Conservation (phyloP, 768 basidiomycete species). For the Lactifluus piperatus region DNA sequence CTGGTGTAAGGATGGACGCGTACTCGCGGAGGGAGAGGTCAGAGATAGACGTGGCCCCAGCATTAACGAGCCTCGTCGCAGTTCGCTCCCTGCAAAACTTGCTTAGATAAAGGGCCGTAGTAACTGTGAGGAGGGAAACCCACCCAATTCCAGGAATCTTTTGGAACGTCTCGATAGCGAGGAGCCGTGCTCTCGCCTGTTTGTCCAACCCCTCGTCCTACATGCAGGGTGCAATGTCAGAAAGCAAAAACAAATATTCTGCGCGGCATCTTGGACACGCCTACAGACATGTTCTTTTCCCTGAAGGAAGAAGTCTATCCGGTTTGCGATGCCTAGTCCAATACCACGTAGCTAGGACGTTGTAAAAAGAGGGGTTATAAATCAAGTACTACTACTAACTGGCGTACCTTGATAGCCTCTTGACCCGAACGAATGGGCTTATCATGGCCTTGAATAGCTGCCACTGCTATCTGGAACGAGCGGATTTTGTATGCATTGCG, state of each 20-base stretch:
- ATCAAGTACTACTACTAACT: not conserved
- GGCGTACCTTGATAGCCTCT: constrained; percentile 18
- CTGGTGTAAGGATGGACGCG: constrained; percentile 29
- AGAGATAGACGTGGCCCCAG: constrained; percentile 38
- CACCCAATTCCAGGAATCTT: constrained; percentile 44
- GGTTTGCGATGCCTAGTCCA: constrained; percentile 17
- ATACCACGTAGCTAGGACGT: constrained; percentile 16
- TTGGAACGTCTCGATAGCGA: constrained; percentile 28
- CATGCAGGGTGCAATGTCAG: constrained; percentile 1
- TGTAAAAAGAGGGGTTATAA: not conserved
- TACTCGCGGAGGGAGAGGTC: constrained; percentile 34
- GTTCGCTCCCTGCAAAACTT: constrained; percentile 16
- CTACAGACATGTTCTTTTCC: constrained; percentile 19
- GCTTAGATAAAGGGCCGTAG: not conserved
- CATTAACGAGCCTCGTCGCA: constrained; percentile 40
- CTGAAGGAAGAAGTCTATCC: constrained; percentile 19
- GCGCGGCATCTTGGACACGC: not conserved
- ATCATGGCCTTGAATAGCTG: constrained; percentile 5
- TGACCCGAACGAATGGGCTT: constrained; percentile 13
- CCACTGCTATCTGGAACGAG: constrained; percentile 17
- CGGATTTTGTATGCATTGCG: constrained; percentile 22
- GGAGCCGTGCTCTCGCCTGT: constrained; percentile 25
- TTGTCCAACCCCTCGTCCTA: constrained; percentile 17
- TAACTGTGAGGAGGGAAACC: constrained; percentile 4
- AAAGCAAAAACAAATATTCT: not conserved